Conservation (phyloP, 179 eudicot species). For the Silene vulgaris region DNA sequence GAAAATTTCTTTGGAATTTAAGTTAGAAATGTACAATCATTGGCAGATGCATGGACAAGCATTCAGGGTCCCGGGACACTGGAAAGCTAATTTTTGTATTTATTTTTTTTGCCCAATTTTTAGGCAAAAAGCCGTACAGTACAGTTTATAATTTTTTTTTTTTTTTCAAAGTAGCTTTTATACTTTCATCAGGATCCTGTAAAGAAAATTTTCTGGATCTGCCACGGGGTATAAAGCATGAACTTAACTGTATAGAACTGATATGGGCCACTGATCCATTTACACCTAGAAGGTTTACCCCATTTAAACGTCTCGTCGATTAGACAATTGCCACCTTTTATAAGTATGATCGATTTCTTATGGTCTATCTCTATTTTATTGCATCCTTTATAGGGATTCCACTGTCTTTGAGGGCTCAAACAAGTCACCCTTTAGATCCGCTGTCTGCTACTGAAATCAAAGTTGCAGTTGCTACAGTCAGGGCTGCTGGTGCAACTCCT, state of each 20-base stretch:
- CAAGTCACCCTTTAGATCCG: constrained; percentile 87
- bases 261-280: neutral
- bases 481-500: constrained; percentile 98
- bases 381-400: constrained; percentile 36
- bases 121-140: too few relatives aligned
- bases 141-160: too few relatives aligned
- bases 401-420: constrained; percentile 62
- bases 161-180: too few relatives aligned
- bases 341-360: neutral
- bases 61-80: too few relatives aligned
- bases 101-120: too few relatives aligned
- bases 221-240: too few relatives aligned
- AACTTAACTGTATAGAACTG: too few relatives aligned
- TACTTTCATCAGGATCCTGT: too few relatives aligned
- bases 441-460: constrained; percentile 80
- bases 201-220: too few relatives aligned
- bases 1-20: neutral
- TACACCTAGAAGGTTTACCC: neutral
- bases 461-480: constrained; percentile 91
- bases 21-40: neutral
- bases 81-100: too few relatives aligned
- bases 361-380: neutral
- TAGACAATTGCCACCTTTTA: neutral
- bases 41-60: neutral
- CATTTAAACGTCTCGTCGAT: neutral